Percentiles rank a stretch among this genome's conserved stretches.
phyloP scores from a whole-genome alignment of 2,329 filamentous ascomycete genomes.

The Orbilia javanica region DNA sequence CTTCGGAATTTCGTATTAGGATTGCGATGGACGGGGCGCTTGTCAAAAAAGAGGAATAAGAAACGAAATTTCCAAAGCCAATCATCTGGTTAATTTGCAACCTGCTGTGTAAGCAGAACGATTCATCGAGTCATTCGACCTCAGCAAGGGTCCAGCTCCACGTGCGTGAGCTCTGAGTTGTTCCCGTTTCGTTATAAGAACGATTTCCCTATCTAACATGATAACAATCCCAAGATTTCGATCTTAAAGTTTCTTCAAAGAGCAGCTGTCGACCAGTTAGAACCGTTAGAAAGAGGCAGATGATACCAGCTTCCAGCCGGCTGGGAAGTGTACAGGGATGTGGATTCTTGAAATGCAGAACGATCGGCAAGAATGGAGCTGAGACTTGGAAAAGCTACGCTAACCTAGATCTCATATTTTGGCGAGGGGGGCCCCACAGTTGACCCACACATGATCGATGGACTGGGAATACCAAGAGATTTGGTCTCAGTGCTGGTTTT shows the following conservation, averaged over 20 bases:
- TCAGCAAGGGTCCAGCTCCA: slow-evolving; percentile 15
- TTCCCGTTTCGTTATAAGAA: background rate
- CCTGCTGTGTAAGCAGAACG: background rate
- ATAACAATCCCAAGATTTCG: slow-evolving; percentile 12
- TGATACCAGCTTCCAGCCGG: slow-evolving; percentile 12
- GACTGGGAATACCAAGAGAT: background rate
- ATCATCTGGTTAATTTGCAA: background rate
- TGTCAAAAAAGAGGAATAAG: slow-evolving; percentile 3
- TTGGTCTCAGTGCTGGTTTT: background rate
- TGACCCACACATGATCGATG: slow-evolving; percentile 7
- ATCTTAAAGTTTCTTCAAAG: background rate
- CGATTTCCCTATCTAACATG: background rate
- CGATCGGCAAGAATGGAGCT: slow-evolving; percentile 2
- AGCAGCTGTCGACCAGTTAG: slow-evolving; percentile 26
- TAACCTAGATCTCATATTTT: slow-evolving; percentile 30
- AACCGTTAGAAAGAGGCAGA: slow-evolving; percentile 13
- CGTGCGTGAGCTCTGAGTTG: slow-evolving; percentile 12
- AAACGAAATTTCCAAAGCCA: background rate
- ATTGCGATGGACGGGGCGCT: background rate
- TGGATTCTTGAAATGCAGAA: slow-evolving; percentile 20
- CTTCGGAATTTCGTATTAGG: slow-evolving; percentile 7
- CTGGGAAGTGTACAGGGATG: slow-evolving; percentile 50
- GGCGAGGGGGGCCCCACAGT: slow-evolving; percentile 13
- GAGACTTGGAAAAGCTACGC: slow-evolving; percentile 11
- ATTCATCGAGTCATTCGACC: slow-evolving; percentile 1